Evolutionary conservation across 768 basidiomycete genomes (phyloP).

Genomic region (Tulasnella sp.): DNA sequence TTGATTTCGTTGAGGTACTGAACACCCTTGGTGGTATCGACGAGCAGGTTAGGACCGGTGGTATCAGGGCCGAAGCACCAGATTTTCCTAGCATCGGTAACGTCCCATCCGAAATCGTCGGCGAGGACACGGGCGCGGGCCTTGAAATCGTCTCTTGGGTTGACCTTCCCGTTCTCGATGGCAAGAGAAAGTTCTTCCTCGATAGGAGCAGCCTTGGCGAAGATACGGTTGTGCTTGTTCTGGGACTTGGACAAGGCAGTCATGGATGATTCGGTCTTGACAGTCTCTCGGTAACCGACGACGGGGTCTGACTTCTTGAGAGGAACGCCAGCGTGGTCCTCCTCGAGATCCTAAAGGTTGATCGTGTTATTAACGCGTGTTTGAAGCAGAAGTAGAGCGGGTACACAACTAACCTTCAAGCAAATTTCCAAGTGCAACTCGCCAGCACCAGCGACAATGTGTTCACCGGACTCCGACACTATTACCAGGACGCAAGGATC

Average conservation of each 20-base stretch:
- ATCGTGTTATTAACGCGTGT: background rate
- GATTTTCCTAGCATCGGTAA: slow-evolving; percentile 98
- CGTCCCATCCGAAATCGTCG: slow-evolving; percentile 97
- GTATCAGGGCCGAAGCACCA: slow-evolving; percentile 99
- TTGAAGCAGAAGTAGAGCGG: background rate
- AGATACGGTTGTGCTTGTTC: slow-evolving; percentile 99
- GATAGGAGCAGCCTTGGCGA: slow-evolving; percentile 83
- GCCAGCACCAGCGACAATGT: slow-evolving; percentile 98
- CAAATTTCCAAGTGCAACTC: slow-evolving; percentile 99
- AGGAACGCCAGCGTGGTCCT: slow-evolving; percentile 98
- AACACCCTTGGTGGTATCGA: slow-evolving; percentile 98
- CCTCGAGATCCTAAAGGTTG: slow-evolving; percentile 77
- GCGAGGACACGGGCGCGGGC: slow-evolving; percentile 89
- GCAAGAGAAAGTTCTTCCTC: slow-evolving; percentile 91
- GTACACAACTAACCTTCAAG: slow-evolving; percentile 66
- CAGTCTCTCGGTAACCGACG: slow-evolving; percentile 96
- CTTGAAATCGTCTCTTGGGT: slow-evolving; percentile 95
- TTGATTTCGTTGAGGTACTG: slow-evolving; percentile 99
- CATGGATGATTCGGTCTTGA: slow-evolving; percentile 90
- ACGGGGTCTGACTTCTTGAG: slow-evolving; percentile 98
- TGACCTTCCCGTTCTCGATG: slow-evolving; percentile 81
- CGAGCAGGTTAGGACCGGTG: slow-evolving; percentile 91
- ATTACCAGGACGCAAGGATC: slow-evolving; percentile 98
- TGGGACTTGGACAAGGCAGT: slow-evolving; percentile 97
- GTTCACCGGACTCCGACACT: slow-evolving; percentile 88